These are phyloP conservation scores for Articulospora tetracladia DNA, from an alignment of 495 filamentous ascomycete genomes.

Conservation along the genomic window DNA sequence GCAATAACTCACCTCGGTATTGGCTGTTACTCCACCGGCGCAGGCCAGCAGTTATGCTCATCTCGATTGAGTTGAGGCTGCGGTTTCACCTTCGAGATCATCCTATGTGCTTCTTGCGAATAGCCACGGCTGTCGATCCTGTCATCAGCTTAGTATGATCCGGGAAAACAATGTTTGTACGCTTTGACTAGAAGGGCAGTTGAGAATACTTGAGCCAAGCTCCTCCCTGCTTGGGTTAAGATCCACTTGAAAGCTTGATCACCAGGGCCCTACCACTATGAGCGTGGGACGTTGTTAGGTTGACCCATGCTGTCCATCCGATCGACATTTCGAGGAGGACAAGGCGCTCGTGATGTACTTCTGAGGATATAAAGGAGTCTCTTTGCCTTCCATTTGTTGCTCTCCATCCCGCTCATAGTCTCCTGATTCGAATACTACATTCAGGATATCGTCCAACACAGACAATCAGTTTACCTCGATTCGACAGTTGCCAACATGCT, in stretches of 20 bases:
- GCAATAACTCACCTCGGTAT: background rate
- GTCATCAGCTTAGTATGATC: background rate
- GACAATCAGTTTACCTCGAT: background rate
- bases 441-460: background rate
- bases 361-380: slow-evolving; percentile 11
- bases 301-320: background rate
- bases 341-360: background rate
- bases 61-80: background rate
- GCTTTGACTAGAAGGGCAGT: slow-evolving; percentile 17
- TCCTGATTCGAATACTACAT: background rate
- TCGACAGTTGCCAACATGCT: slow-evolving; percentile 20
- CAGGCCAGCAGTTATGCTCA: background rate
- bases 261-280: slow-evolving; percentile 8
- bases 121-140: background rate
- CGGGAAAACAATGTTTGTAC: background rate
- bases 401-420: slow-evolving; percentile 8
- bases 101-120: background rate
- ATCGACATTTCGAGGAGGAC: background rate
- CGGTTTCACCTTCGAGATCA: background rate
- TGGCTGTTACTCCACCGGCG: background rate
- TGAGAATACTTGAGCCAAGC: slow-evolving; percentile 10
- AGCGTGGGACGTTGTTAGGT: background rate
- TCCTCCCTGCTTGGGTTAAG: slow-evolving; percentile 16
- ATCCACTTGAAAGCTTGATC: background rate
- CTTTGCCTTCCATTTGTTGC: background rate